Conservation (phyloP, 352 stramenopile species). For the Phytophthora colocasiae region DNA sequence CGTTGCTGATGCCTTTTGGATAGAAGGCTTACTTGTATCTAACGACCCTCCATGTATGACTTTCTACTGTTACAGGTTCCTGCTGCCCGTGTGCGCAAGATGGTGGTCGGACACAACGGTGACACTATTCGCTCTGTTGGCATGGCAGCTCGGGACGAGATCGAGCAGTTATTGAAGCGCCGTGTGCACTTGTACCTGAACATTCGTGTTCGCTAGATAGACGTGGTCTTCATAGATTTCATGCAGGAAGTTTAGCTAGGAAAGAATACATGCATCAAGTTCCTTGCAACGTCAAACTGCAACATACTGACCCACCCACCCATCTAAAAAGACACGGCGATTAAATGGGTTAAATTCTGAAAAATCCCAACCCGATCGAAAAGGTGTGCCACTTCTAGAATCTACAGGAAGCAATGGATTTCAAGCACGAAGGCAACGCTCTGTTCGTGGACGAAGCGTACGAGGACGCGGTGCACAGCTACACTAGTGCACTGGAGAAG, state of each 20-base stretch:
- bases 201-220: constrained; percentile 67
- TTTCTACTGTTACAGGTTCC: constrained; percentile 65
- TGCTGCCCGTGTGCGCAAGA: constrained; percentile 76
- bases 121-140: constrained; percentile 80
- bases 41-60: constrained; percentile 17
- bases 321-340: constrained; percentile 1
- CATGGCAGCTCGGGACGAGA: constrained; percentile 76
- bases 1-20: constrained; percentile 21
- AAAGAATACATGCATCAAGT: background rate
- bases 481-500: constrained; percentile 53
- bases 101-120: constrained; percentile 82
- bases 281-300: too few species aligned
- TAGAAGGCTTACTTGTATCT: background rate
- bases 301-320: background rate
- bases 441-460: constrained; percentile 89
- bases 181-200: constrained; percentile 88
- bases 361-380: background rate
- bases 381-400: constrained; percentile 10
- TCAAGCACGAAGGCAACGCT: constrained; percentile 76
- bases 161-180: constrained; percentile 73
- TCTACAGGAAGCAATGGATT: constrained; percentile 56
- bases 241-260: constrained; percentile 5
- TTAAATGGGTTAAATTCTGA: background rate
- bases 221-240: constrained; percentile 12
- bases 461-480: constrained; percentile 60